These are phyloP conservation scores for Achaetomiella virescens DNA, from an alignment of 495 filamentous ascomycete genomes.

Conservation along the genomic window DNA sequence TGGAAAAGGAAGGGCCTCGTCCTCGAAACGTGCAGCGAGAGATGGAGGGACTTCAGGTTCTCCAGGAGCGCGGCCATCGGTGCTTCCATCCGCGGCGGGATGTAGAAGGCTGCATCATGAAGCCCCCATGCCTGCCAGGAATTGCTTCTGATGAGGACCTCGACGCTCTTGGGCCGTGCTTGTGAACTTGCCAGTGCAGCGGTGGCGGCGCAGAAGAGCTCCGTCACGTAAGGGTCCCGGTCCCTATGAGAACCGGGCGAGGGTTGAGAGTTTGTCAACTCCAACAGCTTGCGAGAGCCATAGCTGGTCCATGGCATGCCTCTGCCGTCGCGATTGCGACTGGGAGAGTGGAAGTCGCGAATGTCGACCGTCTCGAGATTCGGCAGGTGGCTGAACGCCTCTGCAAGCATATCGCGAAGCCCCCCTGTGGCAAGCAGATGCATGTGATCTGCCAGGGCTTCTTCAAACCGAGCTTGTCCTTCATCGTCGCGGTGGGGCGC, in stretches of 20 bases:
- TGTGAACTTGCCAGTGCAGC: slow-evolving; percentile 32
- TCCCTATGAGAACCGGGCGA: background rate
- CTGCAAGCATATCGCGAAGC: slow-evolving; percentile 41
- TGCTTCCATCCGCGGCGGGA: slow-evolving; percentile 28
- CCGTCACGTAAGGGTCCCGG: slow-evolving; percentile 11
- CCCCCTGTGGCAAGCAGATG: slow-evolving; percentile 34
- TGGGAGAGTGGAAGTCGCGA: slow-evolving; percentile 40
- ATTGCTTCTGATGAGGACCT: slow-evolving; percentile 31
- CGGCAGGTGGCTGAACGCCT: slow-evolving; percentile 43
- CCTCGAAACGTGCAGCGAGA: slow-evolving; percentile 21
- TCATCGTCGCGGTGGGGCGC: background rate
- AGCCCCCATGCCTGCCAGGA: slow-evolving; percentile 4
- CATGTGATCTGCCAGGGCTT: slow-evolving; percentile 19
- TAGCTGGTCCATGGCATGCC: slow-evolving; percentile 31
- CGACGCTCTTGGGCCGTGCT: slow-evolving; percentile 27
- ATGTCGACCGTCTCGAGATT: slow-evolving; percentile 45
- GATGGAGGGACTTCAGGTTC: slow-evolving; percentile 33
- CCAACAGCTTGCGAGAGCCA: slow-evolving; percentile 23
- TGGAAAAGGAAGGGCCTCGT: slow-evolving; percentile 9
- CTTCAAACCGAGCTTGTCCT: background rate
- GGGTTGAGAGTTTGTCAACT: background rate
- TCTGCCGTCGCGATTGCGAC: slow-evolving; percentile 26
- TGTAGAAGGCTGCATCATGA: slow-evolving; percentile 26
- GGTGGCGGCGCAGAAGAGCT: slow-evolving; percentile 27
- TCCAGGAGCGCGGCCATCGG: slow-evolving; percentile 25